These are phyloP conservation scores for Ehretia macrophylla DNA, from an alignment of 257 asterid species.

Conservation along the genomic window DNA sequence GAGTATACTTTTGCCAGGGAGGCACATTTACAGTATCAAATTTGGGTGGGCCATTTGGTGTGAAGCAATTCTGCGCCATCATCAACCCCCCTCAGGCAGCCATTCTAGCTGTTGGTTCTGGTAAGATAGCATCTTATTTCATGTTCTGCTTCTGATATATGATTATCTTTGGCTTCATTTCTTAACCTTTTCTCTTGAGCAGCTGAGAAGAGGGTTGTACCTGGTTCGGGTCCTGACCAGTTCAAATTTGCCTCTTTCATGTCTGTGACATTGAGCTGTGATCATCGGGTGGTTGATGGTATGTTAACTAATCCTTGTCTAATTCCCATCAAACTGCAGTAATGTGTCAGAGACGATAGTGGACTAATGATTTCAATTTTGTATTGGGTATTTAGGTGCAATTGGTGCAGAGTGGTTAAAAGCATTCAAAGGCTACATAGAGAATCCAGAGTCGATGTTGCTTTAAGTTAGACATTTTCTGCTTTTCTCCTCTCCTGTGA, in stretches of 20 bases:
- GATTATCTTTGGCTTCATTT: slow-evolving; percentile 2
- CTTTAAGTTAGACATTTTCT: slow-evolving; percentile 36
- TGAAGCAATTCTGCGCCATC: slow-evolving; percentile 96
- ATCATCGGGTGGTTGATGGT: slow-evolving; percentile 98
- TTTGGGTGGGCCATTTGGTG: slow-evolving; percentile 96
- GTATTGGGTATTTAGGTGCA: slow-evolving; percentile 52
- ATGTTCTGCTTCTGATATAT: slow-evolving; percentile 1
- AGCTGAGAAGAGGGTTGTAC: slow-evolving; percentile 92
- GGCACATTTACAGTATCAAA: slow-evolving; percentile 93
- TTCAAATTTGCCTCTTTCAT: slow-evolving; percentile 54
- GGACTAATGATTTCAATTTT: not conserved
- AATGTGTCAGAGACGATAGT: not conserved
- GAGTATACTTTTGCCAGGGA: slow-evolving; percentile 46
- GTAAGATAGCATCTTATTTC: slow-evolving; percentile 33
- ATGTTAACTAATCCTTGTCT: slow-evolving; percentile 10
- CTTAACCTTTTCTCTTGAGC: slow-evolving; percentile 22
- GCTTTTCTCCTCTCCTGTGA: slow-evolving; percentile 4
- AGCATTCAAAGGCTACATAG: slow-evolving; percentile 94
- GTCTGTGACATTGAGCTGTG: slow-evolving; percentile 92
- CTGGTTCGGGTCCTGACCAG: slow-evolving; percentile 67
- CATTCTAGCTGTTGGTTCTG: slow-evolving; percentile 92
- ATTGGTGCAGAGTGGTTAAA: slow-evolving; percentile 99
- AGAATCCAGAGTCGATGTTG: slow-evolving; percentile 89
- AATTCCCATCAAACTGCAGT: not conserved
- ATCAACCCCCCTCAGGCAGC: slow-evolving; percentile 96